Evolutionary conservation across 805 yeast species (phyloP).

Genomic region (Starmerella roubikii): DNA sequence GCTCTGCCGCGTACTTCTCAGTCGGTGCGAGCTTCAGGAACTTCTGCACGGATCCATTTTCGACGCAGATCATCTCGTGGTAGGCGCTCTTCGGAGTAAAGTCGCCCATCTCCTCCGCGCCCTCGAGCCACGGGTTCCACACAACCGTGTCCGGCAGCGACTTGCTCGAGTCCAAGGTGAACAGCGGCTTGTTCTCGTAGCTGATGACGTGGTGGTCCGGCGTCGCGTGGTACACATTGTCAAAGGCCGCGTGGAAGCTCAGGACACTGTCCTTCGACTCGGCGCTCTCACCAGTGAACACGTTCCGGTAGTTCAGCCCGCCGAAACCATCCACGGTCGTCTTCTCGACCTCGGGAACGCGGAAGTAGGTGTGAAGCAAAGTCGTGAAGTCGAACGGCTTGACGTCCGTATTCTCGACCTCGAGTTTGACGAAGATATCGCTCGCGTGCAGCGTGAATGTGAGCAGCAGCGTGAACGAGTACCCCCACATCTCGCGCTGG

Average conservation of each 20-base stretch:
- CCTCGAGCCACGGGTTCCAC: conserved; percentile 95
- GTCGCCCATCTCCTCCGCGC: conserved; percentile 73
- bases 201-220: conserved; percentile 44
- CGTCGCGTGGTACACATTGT: conserved; percentile 64
- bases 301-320: conserved; percentile 63
- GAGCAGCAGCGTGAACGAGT: conserved; percentile 66
- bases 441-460: conserved; percentile 45
- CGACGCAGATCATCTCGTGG: conserved; percentile 82
- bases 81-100: conserved; percentile 77
- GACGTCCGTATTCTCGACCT: conserved; percentile 48
- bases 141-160: conserved; percentile 57
- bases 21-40: conserved; percentile 57
- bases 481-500: conserved; percentile 43
- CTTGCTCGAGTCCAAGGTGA: conserved; percentile 44
- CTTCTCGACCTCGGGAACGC: conserved; percentile 62
- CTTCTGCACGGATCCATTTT: conserved; percentile 77
- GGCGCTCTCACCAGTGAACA: conserved; percentile 41
- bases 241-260: conserved; percentile 46
- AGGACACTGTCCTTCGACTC: conserved; percentile 23
- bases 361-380: conserved; percentile 84
- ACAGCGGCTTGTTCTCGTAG: conserved; percentile 55
- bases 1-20: conserved; percentile 49
- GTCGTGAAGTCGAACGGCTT: conserved; percentile 73
- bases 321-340: conserved; percentile 64
- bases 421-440: conserved; percentile 45